Conservation (phyloP, 2,329 filamentous ascomycete species). For the Xylaria hypoxylon region DNA sequence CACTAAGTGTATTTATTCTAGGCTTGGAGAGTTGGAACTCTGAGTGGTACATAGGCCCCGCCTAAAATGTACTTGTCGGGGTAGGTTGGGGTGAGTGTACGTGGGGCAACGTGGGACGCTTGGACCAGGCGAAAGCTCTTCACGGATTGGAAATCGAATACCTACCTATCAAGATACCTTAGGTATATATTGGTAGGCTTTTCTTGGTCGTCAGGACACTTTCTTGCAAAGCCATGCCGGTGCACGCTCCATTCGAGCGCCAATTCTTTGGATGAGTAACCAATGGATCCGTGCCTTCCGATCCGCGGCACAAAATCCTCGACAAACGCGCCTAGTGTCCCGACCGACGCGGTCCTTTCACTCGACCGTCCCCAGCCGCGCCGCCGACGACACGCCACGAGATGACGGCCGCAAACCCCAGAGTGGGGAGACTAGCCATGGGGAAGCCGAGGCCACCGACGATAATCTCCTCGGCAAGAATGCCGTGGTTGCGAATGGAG, state of each 20-base stretch:
- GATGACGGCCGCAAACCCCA: slow-evolving; percentile 45
- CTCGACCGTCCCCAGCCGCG: slow-evolving; percentile 37
- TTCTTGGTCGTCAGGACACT: slow-evolving; percentile 15
- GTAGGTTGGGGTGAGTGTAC: no score
- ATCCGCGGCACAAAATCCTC: slow-evolving; percentile 44
- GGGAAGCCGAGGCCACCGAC: slow-evolving; percentile 32
- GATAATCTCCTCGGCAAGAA: slow-evolving; percentile 45
- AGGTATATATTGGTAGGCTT: neutral
- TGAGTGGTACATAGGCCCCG: no score
- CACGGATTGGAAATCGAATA: slow-evolving; percentile 1
- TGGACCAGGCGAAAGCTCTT: slow-evolving; percentile 26
- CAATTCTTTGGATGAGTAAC: slow-evolving; percentile 51
- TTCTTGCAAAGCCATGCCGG: slow-evolving; percentile 47
- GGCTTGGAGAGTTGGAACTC: no score
- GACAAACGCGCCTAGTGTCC: slow-evolving; percentile 35
- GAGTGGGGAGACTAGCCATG: slow-evolving; percentile 34
- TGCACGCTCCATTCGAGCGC: slow-evolving; percentile 50
- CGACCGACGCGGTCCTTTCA: slow-evolving; percentile 44
- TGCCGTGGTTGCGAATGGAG: slow-evolving; percentile 35
- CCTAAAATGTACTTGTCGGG: no score
- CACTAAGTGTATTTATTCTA: no score
- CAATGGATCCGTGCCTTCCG: slow-evolving; percentile 50
- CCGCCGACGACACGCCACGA: slow-evolving; percentile 40
- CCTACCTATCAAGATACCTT: no score
- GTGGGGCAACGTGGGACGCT: slow-evolving; percentile 28